Evolutionary conservation across 1,139 yeast genomes (phyloP).

Genomic region (Barnettozyma hawaiiensis): DNA sequence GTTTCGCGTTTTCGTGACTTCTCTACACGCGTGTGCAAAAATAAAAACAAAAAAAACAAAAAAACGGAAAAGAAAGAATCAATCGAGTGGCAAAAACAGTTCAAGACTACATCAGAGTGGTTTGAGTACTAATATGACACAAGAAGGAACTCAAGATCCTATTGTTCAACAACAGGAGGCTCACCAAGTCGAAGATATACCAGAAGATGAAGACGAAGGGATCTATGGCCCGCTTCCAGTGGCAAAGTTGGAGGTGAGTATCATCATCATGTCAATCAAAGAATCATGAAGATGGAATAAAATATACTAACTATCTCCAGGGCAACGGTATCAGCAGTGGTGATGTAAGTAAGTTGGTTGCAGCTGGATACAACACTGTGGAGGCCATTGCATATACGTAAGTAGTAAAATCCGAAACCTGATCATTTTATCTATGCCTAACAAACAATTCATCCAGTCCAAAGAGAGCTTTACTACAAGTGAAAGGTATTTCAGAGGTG

Average conservation of each 20-base stretch:
- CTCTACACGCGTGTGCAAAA: conserved; percentile 8
- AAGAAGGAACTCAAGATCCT: conserved; percentile 13
- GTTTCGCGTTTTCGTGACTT: conserved; percentile 2
- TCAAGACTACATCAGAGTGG: background rate
- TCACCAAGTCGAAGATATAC: conserved; percentile 13
- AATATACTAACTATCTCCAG: conserved; percentile 32
- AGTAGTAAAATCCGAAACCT: too few species aligned
- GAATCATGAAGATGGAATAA: background rate
- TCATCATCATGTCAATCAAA: too few species aligned
- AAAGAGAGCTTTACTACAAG: conserved; percentile 64
- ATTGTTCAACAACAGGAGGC: conserved; percentile 7
- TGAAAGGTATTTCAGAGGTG: conserved; percentile 93
- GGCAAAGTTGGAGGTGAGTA: conserved; percentile 32
- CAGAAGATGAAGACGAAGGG: conserved; percentile 35
- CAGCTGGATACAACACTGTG: conserved; percentile 83
- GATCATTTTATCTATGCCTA: too few species aligned
- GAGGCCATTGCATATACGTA: conserved; percentile 84
- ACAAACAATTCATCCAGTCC: conserved; percentile 38
- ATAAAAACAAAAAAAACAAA: conserved; percentile 11
- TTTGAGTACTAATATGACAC: conserved; percentile 11
- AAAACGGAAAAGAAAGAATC: background rate
- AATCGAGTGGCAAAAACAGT: conserved; percentile 7
- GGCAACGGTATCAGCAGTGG: conserved; percentile 83
- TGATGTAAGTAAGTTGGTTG: conserved; percentile 76
- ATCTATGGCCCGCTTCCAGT: conserved; percentile 44